Evolutionary conservation across 345 rosid species (phyloP).

Genomic region (Sapria himalayana): DNA sequence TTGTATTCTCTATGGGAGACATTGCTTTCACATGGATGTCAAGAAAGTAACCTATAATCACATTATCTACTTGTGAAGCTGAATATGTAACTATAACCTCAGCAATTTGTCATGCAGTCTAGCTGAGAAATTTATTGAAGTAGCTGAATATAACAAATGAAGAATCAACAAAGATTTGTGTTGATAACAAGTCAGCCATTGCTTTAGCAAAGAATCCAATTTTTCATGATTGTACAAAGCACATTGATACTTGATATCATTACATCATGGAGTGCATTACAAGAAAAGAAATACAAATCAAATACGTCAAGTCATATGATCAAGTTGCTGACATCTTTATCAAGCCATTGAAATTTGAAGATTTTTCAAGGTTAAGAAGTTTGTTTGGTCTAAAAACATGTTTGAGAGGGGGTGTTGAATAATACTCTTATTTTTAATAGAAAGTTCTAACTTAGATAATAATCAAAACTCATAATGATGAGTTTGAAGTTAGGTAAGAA

Average conservation of each 20-base stretch:
- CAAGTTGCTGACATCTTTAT: no score
- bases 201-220: background rate
- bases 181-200: constrained; percentile 1
- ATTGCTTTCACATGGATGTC: background rate
- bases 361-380: no score
- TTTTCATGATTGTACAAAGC: background rate
- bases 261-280: background rate
- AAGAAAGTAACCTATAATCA: background rate
- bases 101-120: background rate
- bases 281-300: background rate
- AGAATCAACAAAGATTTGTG: background rate
- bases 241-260: background rate
- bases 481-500: no score
- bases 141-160: background rate
- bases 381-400: no score
- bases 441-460: no score
- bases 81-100: background rate
- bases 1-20: background rate
- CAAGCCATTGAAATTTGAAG: no score
- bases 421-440: no score
- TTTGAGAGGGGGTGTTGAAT: no score
- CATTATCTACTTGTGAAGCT: constrained; percentile 1
- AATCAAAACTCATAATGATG: no score
- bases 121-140: background rate
- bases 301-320: no score